Evolutionary conservation across 495 filamentous ascomycete species (phyloP).

Genomic region (Hyaloscypha variabilis): DNA sequence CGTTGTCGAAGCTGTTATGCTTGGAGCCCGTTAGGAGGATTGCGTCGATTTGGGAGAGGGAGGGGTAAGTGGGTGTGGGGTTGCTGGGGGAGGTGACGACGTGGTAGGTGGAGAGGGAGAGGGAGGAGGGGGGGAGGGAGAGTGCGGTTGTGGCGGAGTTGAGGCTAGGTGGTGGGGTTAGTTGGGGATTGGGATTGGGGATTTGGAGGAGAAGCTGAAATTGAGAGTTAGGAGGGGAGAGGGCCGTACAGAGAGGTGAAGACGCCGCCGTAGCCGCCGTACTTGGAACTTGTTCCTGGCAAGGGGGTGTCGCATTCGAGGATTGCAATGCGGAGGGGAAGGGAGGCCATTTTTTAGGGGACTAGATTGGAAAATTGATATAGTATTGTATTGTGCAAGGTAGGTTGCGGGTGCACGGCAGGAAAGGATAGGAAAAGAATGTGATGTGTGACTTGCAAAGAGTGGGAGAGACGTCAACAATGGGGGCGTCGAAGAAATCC

Average conservation of each 20-base stretch:
- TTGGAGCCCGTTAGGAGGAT: slow-evolving; percentile 78
- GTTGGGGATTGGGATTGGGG: too few species aligned
- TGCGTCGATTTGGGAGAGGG: slow-evolving; percentile 74
- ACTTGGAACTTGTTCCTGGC: slow-evolving; percentile 56
- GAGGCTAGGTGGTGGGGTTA: not conserved
- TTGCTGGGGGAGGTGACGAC: slow-evolving; percentile 53
- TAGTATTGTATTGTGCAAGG: not conserved
- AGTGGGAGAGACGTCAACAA: not conserved
- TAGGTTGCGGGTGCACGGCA: not conserved
- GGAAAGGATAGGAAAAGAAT: not conserved
- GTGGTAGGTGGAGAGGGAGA: slow-evolving; percentile 68
- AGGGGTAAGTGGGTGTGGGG: slow-evolving; percentile 64
- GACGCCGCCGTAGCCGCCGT: slow-evolving; percentile 72
- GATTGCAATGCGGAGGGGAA: slow-evolving; percentile 76
- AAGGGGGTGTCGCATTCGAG: slow-evolving; percentile 81
- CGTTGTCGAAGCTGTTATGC: slow-evolving; percentile 22
- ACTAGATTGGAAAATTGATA: not conserved
- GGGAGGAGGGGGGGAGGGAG: slow-evolving; percentile 34
- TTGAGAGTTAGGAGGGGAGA: not conserved
- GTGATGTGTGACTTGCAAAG: not conserved
- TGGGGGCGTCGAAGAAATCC: not conserved
- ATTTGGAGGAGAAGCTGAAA: not conserved
- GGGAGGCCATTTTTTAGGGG: slow-evolving; percentile 30
- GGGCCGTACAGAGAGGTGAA: slow-evolving; percentile 56
- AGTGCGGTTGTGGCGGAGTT: slow-evolving; percentile 42